Conservation (phyloP, 345 rosid species). For the Pelargonium nanum region DNA sequence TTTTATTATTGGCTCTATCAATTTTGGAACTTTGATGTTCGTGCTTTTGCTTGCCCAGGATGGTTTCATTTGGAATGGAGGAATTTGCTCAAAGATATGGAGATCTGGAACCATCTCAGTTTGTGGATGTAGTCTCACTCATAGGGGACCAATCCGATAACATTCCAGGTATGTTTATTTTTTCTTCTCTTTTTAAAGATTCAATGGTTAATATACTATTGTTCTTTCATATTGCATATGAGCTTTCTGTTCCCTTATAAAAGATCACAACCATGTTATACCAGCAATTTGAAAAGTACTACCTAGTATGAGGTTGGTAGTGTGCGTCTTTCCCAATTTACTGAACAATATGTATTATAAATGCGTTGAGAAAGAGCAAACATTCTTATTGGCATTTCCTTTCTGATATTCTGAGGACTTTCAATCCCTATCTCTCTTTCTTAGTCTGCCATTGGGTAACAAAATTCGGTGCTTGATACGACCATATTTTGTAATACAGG, state of each 20-base stretch:
- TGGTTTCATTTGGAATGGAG: conserved; percentile 89
- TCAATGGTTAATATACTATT: not conserved
- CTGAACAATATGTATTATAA: not conserved
- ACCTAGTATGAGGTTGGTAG: not conserved
- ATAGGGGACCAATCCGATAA: conserved; percentile 81
- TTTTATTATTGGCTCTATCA: not conserved
- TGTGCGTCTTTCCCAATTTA: not conserved
- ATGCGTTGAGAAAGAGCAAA: not conserved
- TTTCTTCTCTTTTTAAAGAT: not conserved
- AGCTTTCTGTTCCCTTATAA: not conserved
- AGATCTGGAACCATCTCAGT: conserved; percentile 63
- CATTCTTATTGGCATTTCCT: not conserved
- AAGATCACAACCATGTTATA: not conserved
- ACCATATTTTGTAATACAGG: conserved; percentile 38
- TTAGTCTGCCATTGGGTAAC: not conserved
- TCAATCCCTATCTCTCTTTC: no score
- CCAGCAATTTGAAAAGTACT: not conserved
- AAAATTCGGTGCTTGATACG: conserved; percentile 7
- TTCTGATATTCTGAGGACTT: not conserved
- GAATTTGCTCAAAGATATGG: conserved; percentile 79
- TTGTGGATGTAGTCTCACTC: conserved; percentile 74
- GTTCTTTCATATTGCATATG: not conserved
- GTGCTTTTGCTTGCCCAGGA: conserved; percentile 39
- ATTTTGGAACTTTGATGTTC: conserved; percentile 1
- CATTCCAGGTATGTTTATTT: conserved; percentile 61